These are phyloP conservation scores for Fusarium buharicum DNA, from an alignment of 2,329 filamentous ascomycete genomes.

Conservation along the genomic window DNA sequence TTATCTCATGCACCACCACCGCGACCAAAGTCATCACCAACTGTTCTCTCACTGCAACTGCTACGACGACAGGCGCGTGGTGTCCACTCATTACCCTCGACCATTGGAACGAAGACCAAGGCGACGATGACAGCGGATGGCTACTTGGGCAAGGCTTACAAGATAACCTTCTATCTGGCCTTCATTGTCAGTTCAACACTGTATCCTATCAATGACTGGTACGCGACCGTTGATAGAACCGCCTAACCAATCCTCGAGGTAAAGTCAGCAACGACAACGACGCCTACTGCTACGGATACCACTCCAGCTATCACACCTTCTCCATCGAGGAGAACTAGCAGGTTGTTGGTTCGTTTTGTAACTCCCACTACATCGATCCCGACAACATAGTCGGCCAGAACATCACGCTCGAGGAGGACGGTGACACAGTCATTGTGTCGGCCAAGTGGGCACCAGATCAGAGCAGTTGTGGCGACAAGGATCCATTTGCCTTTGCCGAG, in stretches of 20 bases:
- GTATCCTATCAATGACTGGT: constrained; percentile 6
- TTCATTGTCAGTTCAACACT: constrained; percentile 5
- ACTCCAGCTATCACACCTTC: not conserved
- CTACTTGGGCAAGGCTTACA: not conserved
- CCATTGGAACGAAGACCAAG: not conserved
- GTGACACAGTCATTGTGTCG: constrained; percentile 13
- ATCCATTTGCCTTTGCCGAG: constrained; percentile 11
- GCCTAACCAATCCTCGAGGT: constrained; percentile 3
- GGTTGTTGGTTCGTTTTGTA: constrained; percentile 22
- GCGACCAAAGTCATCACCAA: constrained; percentile 12
- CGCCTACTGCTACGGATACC: no score
- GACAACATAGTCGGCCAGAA: constrained; percentile 6
- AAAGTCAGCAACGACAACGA: constrained; percentile 5
- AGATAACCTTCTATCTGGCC: constrained; percentile 10
- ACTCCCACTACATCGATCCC: constrained; percentile 15
- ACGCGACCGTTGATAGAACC: constrained; percentile 16
- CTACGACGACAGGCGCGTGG: constrained; percentile 1
- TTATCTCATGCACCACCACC: constrained; percentile 14
- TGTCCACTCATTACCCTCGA: constrained; percentile 1
- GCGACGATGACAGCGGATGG: not conserved
- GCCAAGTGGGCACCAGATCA: constrained; percentile 24
- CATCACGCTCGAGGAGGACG: constrained; percentile 1
- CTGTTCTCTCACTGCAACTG: constrained; percentile 18
- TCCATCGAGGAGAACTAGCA: not conserved
- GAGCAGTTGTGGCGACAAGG: constrained; percentile 7